phyloP scores from a whole-genome alignment of 495 filamentous ascomycete species.

The Pyrenopolyporus hunteri region DNA sequence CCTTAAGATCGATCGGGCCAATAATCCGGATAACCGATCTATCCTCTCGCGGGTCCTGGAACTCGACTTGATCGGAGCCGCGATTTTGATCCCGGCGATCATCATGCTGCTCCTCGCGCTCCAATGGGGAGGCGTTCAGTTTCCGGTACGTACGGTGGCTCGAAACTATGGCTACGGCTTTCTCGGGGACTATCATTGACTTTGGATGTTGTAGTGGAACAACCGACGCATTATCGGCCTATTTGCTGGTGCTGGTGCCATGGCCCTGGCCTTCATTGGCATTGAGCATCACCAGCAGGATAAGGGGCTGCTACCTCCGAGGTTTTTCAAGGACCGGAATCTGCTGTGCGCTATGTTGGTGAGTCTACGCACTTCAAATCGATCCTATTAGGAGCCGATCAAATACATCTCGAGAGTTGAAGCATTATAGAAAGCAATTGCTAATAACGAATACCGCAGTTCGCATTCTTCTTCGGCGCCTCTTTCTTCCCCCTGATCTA shows the following conservation, averaged over 20 bases:
- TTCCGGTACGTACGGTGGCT: slow-evolving; percentile 49
- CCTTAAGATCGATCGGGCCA: slow-evolving; percentile 49
- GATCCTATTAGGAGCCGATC: too few relatives aligned
- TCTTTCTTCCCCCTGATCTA: slow-evolving; percentile 73
- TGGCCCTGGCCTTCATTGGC: slow-evolving; percentile 55
- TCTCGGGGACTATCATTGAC: slow-evolving; percentile 5
- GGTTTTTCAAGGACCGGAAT: slow-evolving; percentile 62
- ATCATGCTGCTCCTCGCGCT: slow-evolving; percentile 66
- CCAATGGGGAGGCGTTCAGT: slow-evolving; percentile 65
- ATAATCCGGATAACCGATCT: slow-evolving; percentile 43
- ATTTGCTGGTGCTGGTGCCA: slow-evolving; percentile 55
- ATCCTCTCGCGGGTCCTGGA: slow-evolving; percentile 49
- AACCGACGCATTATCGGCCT: slow-evolving; percentile 43
- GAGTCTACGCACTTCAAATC: too few relatives aligned
- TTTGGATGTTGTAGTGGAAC: slow-evolving; percentile 24
- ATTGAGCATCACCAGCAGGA: slow-evolving; percentile 59
- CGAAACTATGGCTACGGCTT: slow-evolving; percentile 38
- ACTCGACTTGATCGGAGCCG: slow-evolving; percentile 59
- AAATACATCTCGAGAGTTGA: too few relatives aligned
- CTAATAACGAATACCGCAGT: slow-evolving; percentile 45
- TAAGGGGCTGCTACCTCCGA: slow-evolving; percentile 61
- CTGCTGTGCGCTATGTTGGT: slow-evolving; percentile 54
- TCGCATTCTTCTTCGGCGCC: slow-evolving; percentile 64
- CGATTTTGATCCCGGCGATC: slow-evolving; percentile 58
- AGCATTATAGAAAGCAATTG: slow-evolving; percentile 32